Conservation (phyloP, 2,329 filamentous ascomycete genomes). For the Myriosclerotinia duriaeana region DNA sequence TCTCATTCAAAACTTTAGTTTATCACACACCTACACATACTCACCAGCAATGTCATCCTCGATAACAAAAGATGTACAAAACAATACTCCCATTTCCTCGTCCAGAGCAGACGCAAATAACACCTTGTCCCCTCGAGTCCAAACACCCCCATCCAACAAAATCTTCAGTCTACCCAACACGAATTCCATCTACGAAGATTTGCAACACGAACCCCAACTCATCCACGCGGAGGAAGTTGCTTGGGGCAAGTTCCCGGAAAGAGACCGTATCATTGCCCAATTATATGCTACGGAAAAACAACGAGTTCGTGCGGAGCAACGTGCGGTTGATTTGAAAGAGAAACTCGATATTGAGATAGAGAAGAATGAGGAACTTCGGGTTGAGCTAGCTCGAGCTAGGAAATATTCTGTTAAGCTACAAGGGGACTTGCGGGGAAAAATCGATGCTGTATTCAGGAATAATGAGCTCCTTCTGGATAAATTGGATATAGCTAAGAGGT, state of each 20-base stretch:
- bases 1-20: too few species aligned
- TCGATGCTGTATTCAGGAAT: too few species aligned
- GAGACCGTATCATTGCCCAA: not conserved
- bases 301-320: not conserved
- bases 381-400: too few species aligned
- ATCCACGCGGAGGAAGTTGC: not conserved
- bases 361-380: not conserved
- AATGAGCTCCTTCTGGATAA: too few species aligned
- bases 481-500: too few species aligned
- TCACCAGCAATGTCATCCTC: not conserved
- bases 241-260: not conserved
- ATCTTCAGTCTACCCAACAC: not conserved
- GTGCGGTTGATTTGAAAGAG: not conserved
- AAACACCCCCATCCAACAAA: not conserved
- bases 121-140: not conserved
- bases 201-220: not conserved
- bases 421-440: too few species aligned
- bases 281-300: not conserved
- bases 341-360: too few species aligned
- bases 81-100: not conserved
- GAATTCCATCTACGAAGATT: not conserved
- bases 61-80: not conserved
- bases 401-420: too few species aligned
- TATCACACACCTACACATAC: not conserved
- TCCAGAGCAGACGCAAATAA: not conserved